phyloP scores from a whole-genome alignment of 805 yeast genomes.

The Debaryomyces castellii region DNA sequence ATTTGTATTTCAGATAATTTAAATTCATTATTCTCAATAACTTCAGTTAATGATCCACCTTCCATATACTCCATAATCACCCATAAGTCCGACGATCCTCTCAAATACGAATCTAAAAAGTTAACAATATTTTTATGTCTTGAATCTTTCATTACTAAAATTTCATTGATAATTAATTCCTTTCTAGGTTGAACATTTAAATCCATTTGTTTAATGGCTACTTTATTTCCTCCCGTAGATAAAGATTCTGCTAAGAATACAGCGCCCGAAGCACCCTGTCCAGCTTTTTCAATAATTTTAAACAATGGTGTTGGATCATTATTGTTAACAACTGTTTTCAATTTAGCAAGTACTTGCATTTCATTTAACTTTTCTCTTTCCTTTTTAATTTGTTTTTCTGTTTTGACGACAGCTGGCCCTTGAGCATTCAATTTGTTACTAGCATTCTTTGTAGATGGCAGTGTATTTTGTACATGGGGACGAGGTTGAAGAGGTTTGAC shows the following conservation, averaged over 20 bases:
- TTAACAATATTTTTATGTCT: constrained; percentile 94
- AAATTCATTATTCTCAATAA: constrained; percentile 80
- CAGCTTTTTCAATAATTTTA: constrained; percentile 79
- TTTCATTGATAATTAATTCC: constrained; percentile 93
- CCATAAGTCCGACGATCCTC: constrained; percentile 83
- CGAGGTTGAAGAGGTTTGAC: constrained; percentile 3
- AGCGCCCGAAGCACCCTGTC: constrained; percentile 98
- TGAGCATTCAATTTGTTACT: constrained; percentile 3
- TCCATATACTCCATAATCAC: constrained; percentile 99
- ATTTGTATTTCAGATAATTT: constrained; percentile 83
- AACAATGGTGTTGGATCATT: constrained; percentile 85
- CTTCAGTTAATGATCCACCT: constrained; percentile 96
- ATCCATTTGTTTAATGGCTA: constrained; percentile 97
- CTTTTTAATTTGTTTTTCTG: constrained; percentile 39
- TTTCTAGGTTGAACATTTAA: constrained; percentile 87
- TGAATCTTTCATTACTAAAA: constrained; percentile 93
- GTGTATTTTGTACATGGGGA: constrained; percentile 5
- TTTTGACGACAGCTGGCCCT: constrained; percentile 18
- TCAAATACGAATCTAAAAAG: constrained; percentile 84
- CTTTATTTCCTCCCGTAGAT: constrained; percentile 58
- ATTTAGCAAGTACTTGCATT: constrained; percentile 77
- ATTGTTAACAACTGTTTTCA: constrained; percentile 77
- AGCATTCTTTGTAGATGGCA: neutral
- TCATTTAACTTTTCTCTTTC: constrained; percentile 65
- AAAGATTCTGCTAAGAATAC: constrained; percentile 81